Percentiles rank a stretch among this genome's conserved stretches.
phyloP scores from a whole-genome alignment of 768 basidiomycete species.

The Russula griseocarnosa region DNA sequence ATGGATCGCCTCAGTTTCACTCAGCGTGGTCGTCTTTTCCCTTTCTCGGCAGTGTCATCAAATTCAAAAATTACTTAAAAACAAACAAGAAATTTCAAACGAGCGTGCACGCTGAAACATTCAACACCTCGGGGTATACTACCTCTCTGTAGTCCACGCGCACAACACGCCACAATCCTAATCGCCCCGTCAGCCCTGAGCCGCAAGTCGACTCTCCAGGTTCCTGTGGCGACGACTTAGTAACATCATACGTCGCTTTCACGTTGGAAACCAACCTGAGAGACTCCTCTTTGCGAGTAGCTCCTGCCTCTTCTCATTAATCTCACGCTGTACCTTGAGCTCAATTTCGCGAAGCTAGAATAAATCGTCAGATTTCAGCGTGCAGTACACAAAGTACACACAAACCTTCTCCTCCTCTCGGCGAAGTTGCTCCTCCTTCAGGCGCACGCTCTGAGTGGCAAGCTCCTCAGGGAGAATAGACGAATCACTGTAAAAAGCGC shows the following conservation, averaged over 20 bases:
- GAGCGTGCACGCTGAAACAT: neutral
- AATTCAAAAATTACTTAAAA: neutral
- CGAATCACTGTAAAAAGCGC: constrained; percentile 53
- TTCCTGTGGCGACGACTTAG: constrained; percentile 49
- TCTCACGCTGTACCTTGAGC: constrained; percentile 95
- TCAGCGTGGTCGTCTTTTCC: constrained; percentile 9
- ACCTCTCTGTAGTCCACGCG: constrained; percentile 6
- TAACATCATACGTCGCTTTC: neutral
- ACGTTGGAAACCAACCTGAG: constrained; percentile 54
- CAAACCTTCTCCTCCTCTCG: constrained; percentile 91
- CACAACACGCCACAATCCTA: constrained; percentile 34
- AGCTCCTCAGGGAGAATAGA: constrained; percentile 95
- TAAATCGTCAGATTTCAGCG: constrained; percentile 3
- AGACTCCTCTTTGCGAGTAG: constrained; percentile 91
- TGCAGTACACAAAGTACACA: constrained; percentile 11
- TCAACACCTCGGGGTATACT: constrained; percentile 32
- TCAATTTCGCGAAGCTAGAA: constrained; percentile 92
- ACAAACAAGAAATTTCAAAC: constrained; percentile 8
- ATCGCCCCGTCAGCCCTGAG: constrained; percentile 78
- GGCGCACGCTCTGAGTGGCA: constrained; percentile 91
- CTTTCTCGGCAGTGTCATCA: constrained; percentile 1
- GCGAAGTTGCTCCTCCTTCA: constrained; percentile 98
- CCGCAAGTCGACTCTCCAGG: constrained; percentile 85
- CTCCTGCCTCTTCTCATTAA: constrained; percentile 96
- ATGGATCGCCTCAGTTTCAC: no score